Percentiles rank a stretch among this genome's conserved stretches.
Evolutionary conservation across 306 rosid species (phyloP).

Genomic region (Fragaria ananassa): DNA sequence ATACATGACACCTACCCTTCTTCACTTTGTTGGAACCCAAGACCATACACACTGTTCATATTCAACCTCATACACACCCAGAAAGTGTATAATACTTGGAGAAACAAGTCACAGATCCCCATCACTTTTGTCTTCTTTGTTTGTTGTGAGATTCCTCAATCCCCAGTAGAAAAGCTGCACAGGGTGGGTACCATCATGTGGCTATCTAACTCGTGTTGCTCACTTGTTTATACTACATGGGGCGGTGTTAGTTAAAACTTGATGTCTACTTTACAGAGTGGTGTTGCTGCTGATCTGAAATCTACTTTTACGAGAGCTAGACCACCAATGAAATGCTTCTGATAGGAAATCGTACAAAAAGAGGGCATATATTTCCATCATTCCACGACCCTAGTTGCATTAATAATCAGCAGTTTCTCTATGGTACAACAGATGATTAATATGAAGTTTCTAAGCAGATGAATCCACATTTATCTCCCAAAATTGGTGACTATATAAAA

Average conservation of each 20-base stretch:
- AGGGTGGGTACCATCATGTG: background rate
- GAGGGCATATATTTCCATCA: background rate
- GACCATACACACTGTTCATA: background rate
- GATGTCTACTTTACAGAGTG: background rate
- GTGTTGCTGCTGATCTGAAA: background rate
- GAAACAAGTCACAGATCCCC: background rate
- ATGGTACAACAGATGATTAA: slow-evolving; percentile 16
- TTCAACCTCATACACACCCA: background rate
- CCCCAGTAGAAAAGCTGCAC: background rate
- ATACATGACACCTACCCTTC: background rate
- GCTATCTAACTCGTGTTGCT: background rate
- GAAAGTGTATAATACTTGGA: background rate
- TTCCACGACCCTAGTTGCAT: slow-evolving; percentile 4
- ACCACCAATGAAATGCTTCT: background rate
- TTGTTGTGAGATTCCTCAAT: background rate
- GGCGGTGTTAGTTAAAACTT: background rate
- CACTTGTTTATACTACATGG: background rate
- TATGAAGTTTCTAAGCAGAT: background rate
- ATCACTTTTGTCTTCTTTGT: background rate
- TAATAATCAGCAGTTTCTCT: slow-evolving; percentile 4
- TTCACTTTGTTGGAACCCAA: background rate
- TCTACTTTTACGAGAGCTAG: background rate
- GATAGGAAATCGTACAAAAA: background rate
- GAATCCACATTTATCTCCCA: slow-evolving; percentile 5
- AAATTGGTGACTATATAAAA: slow-evolving; percentile 6